These are phyloP conservation scores for Metschnikowia vanudenii DNA, from an alignment of 805 yeast genomes.

Conservation along the genomic window DNA sequence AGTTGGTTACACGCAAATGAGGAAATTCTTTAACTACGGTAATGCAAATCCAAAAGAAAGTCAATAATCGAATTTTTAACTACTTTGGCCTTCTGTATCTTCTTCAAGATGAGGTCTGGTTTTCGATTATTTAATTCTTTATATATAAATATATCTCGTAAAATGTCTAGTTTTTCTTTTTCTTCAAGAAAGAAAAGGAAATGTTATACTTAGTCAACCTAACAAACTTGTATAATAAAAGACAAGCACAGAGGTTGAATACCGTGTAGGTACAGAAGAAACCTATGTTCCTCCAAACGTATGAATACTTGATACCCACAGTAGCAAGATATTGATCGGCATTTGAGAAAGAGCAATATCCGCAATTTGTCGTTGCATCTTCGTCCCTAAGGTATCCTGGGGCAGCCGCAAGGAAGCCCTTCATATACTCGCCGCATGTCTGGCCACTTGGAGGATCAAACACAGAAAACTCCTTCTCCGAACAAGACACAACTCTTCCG, in stretches of 20 bases:
- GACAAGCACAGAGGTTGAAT: slow-evolving; percentile 16
- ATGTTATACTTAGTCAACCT: slow-evolving; percentile 14
- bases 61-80: too few species aligned
- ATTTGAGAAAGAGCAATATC: slow-evolving; percentile 11
- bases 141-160: too few species aligned
- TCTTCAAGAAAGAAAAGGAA: slow-evolving; percentile 7
- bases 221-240: slow-evolving; percentile 13
- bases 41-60: too few species aligned
- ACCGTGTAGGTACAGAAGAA: slow-evolving; percentile 13
- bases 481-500: slow-evolving; percentile 45
- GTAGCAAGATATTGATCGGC: slow-evolving; percentile 14
- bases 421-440: slow-evolving; percentile 17
- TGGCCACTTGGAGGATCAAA: slow-evolving; percentile 48
- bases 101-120: too few species aligned
- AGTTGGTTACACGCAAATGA: too few species aligned
- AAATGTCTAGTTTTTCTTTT: slow-evolving; percentile 2
- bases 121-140: too few species aligned
- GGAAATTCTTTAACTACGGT: too few species aligned
- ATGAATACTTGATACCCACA: slow-evolving; percentile 12
- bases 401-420: slow-evolving; percentile 7
- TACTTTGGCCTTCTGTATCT: too few species aligned
- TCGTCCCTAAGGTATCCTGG: slow-evolving; percentile 15
- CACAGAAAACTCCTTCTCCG: slow-evolving; percentile 44
- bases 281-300: slow-evolving; percentile 19
- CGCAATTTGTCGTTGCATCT: slow-evolving; percentile 14